Evolutionary conservation across 306 rosid genomes (phyloP).

Genomic region (Crotalaria pallida): DNA sequence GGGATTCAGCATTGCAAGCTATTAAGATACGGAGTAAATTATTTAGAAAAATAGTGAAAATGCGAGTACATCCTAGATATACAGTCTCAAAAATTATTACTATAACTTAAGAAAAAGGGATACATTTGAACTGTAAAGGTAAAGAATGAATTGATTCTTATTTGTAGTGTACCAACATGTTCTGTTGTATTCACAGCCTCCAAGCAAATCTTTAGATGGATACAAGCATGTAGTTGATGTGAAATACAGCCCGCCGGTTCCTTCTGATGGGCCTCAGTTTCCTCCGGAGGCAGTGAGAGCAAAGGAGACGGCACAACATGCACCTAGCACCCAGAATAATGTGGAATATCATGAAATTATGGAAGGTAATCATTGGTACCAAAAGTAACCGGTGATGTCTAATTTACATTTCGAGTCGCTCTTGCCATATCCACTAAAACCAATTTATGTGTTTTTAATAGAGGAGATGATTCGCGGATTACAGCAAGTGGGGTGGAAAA

Average conservation of each 20-base stretch:
- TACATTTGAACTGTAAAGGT: not conserved
- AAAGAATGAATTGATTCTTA: not conserved
- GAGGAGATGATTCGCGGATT: slow-evolving; percentile 86
- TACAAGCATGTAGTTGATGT: slow-evolving; percentile 90
- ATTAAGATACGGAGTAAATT: not conserved
- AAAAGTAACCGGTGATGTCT: slow-evolving; percentile 9
- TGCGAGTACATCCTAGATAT: not conserved
- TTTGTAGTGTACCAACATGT: slow-evolving; percentile 22
- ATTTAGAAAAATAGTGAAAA: not conserved
- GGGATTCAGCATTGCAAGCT: not conserved
- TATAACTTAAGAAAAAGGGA: not conserved
- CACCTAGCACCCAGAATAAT: slow-evolving; percentile 54
- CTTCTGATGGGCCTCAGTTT: slow-evolving; percentile 72
- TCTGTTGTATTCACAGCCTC: slow-evolving; percentile 50
- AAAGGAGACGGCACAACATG: slow-evolving; percentile 76
- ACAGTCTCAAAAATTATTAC: not conserved
- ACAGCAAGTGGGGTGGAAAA: slow-evolving; percentile 87
- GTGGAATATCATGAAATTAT: slow-evolving; percentile 82
- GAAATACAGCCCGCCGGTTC: slow-evolving; percentile 63
- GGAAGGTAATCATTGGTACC: slow-evolving; percentile 52
- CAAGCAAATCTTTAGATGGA: slow-evolving; percentile 76
- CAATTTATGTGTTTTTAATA: slow-evolving; percentile 31
- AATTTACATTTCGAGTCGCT: not conserved
- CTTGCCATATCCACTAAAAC: slow-evolving; percentile 1
- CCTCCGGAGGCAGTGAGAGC: slow-evolving; percentile 81